Evolutionary conservation across 495 filamentous ascomycete genomes (phyloP).

Genomic region (Aspergillus coremiiformis): DNA sequence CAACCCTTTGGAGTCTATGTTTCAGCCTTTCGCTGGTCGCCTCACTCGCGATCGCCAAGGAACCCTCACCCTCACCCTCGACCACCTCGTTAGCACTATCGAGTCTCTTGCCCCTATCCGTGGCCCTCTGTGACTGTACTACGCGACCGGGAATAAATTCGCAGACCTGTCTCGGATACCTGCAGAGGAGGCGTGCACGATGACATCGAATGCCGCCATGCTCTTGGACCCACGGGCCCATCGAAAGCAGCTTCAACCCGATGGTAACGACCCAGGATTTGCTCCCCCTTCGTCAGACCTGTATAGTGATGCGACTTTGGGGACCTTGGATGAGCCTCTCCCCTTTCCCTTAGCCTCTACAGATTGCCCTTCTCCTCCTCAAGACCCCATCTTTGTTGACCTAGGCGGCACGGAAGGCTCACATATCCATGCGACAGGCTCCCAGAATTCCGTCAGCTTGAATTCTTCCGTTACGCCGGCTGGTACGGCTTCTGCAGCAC

Average conservation of each 20-base stretch:
- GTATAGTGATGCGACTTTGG: not conserved
- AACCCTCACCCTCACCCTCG: too few relatives aligned
- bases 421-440: constrained; percentile 17
- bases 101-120: not conserved
- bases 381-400: constrained; percentile 12
- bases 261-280: constrained; percentile 26
- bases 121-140: not conserved
- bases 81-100: not conserved
- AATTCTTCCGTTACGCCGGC: constrained; percentile 19
- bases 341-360: constrained; percentile 7
- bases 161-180: constrained; percentile 8
- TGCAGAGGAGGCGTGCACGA: constrained; percentile 14
- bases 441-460: constrained; percentile 8
- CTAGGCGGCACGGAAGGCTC: constrained; percentile 10
- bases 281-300: not conserved
- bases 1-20: not conserved
- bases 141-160: not conserved
- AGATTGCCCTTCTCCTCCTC: constrained; percentile 11
- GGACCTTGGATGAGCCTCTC: not conserved
- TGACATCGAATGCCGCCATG: constrained; percentile 40
- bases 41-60: not conserved
- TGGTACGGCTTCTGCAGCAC: constrained; percentile 22
- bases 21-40: not conserved
- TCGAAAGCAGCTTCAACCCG: constrained; percentile 25
- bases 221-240: constrained; percentile 36